Evolutionary conservation across 371 early-diverging fungal species (phyloP).

Genomic region (Apophysomyces variabilis): DNA sequence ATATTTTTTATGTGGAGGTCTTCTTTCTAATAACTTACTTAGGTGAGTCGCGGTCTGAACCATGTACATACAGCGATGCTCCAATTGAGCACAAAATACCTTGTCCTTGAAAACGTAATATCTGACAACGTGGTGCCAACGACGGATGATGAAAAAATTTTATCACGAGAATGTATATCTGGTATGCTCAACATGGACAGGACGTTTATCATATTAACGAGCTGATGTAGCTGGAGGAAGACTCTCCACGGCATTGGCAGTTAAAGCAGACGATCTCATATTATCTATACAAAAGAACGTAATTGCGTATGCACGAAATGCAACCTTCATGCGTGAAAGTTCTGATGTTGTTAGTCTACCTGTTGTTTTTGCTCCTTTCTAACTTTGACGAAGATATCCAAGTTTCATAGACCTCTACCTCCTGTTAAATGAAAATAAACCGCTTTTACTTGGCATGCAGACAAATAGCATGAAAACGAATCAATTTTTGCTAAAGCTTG

Average conservation of each 20-base stretch:
- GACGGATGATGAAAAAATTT: conserved; percentile 42
- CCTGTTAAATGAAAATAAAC: too few species aligned
- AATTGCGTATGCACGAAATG: conserved; percentile 24
- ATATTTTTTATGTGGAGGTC: background rate
- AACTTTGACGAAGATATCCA: too few species aligned
- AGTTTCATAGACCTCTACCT: background rate
- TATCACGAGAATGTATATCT: conserved; percentile 38
- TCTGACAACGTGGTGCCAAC: conserved; percentile 42
- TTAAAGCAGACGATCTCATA: conserved; percentile 18
- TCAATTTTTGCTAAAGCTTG: too few species aligned
- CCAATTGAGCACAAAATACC: conserved; percentile 50
- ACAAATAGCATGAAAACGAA: too few species aligned
- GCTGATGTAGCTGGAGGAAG: background rate
- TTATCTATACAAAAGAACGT: conserved; percentile 25
- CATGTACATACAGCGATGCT: conserved; percentile 55
- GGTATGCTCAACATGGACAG: conserved; percentile 11
- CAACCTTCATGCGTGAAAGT: conserved; percentile 17
- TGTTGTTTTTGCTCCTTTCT: background rate
- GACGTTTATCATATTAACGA: conserved; percentile 28
- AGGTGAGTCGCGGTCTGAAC: conserved; percentile 30
- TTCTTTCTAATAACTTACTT: background rate
- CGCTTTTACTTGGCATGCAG: too few species aligned
- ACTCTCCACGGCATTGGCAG: conserved; percentile 7
- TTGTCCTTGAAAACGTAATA: conserved; percentile 39
- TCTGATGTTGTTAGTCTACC: too few species aligned